Percentiles rank a stretch among this genome's conserved stretches.
Conservation (phyloP, 352 stramenopile species). For the Phytophthora syringae region DNA sequence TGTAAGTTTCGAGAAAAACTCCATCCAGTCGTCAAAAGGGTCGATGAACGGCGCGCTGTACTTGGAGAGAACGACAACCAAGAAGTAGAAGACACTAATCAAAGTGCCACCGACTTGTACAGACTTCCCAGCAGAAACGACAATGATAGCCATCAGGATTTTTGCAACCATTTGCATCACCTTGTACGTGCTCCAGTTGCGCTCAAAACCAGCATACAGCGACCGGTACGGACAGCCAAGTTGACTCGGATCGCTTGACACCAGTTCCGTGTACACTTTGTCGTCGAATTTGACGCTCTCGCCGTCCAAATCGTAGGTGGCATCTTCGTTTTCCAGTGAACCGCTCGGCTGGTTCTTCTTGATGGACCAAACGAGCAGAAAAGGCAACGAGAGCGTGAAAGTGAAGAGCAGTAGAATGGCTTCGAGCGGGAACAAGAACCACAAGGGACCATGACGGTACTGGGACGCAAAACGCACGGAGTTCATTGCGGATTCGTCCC, state of each 20-base stretch:
- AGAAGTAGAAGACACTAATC: conserved; percentile 34
- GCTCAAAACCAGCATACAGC: conserved; percentile 60
- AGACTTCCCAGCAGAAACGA: conserved; percentile 25
- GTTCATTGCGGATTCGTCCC: conserved; percentile 5
- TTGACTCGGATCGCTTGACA: conserved; percentile 49
- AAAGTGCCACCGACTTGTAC: conserved; percentile 24
- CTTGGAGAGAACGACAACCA: conserved; percentile 39
- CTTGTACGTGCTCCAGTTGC: conserved; percentile 60
- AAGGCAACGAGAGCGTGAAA: conserved; percentile 45
- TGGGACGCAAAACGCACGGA: conserved; percentile 23
- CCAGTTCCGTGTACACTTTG: conserved; percentile 51
- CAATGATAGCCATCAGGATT: conserved; percentile 44
- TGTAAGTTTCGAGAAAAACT: conserved; percentile 49
- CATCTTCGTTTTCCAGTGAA: conserved; percentile 42
- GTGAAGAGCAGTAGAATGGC: conserved; percentile 40
- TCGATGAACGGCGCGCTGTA: conserved; percentile 57
- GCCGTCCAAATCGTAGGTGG: conserved; percentile 53
- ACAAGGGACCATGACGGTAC: conserved; percentile 26
- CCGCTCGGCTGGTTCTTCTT: conserved; percentile 46
- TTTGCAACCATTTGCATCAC: conserved; percentile 56
- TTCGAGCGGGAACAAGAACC: conserved; percentile 28
- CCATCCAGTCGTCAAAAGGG: conserved; percentile 57
- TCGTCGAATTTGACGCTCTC: conserved; percentile 49
- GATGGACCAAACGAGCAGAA: conserved; percentile 41
- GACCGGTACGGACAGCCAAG: conserved; percentile 55